Base-by-base conservation (phyloP, 352 stramenopile genomes). In the Pseudoperonospora humuli region DNA sequence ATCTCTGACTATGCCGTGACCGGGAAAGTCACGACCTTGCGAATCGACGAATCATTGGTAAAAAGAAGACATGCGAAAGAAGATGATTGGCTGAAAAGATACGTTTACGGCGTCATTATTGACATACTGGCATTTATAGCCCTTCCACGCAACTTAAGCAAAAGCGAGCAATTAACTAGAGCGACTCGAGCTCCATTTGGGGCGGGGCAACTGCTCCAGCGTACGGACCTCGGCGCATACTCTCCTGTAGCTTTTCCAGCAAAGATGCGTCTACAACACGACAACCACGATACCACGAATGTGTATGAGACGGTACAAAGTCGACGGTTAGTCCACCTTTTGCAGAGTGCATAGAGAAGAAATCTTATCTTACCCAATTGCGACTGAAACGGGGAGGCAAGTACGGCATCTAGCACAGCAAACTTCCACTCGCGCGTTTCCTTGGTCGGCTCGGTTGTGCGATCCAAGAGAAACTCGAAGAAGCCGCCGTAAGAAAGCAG, bases 341-440 rank as follows among this genome's bases (percentile, higher is more conserved):
- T n/a, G n/a, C n/a, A 17, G 11, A 32, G 26, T 15, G 26, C 26
- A 7, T 32, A 13, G 3, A 32, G 1, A 5, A 45, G 42, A 53
- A 28, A 14, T 7, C 40, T 17, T 17, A 64, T 8, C 71, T 50
- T 51, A 84, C 74, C 71, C 17, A 93, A 49, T n/a, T 70, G 52
- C 21, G 57, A 38, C 41, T 68, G 54, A 40, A 83, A 89, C 10
- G 64, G 73, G n/a, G 78, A 91, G 8, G 63, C 71, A 10, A 91
- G 15, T 7, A 91, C 41, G 17, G 76, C 73, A 31, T 92, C 82
- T n/a, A 87, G 64, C 39, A 93, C 60, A 6, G 82, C 75, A 53
- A 93, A 93, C 53, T 93, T 93, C 82, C 82, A 93, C 60, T 93
- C 82, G 50, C 79, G 73, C 18, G 76, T 85, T 39, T 84, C 64